These are phyloP conservation scores for Diphasiastrum complanatum DNA, from an alignment of 83 land plant genomes.

Conservation along the genomic window DNA sequence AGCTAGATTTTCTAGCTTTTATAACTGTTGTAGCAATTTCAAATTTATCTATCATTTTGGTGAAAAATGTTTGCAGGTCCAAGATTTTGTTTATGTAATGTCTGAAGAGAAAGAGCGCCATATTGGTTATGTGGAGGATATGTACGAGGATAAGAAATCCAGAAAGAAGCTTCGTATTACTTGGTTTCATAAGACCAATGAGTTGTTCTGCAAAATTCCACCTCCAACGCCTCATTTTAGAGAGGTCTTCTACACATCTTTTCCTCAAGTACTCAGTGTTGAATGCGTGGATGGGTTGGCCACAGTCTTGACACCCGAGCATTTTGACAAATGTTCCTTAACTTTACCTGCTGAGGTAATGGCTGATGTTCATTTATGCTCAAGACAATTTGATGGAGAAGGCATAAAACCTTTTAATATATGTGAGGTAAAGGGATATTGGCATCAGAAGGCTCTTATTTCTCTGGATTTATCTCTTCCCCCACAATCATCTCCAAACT, in stretches of 20 bases:
- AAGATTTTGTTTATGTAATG: conserved; percentile 67
- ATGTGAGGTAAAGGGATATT: conserved; percentile 55
- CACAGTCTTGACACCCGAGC: conserved; percentile 54
- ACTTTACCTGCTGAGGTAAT: conserved; percentile 21
- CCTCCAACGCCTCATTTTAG: conserved; percentile 47
- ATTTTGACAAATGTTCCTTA: conserved; percentile 46
- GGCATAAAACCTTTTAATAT: conserved; percentile 52
- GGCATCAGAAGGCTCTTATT: conserved; percentile 44
- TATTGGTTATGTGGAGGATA: conserved; percentile 76
- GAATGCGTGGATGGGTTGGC: conserved; percentile 85
- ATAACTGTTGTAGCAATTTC: too few relatives aligned
- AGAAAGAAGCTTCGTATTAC: conserved; percentile 70
- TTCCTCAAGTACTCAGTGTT: conserved; percentile 69
- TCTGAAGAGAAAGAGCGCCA: conserved; percentile 56
- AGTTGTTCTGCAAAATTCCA: conserved; percentile 50
- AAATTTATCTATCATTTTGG: too few relatives aligned
- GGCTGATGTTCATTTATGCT: conserved; percentile 46
- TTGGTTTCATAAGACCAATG: conserved; percentile 77
- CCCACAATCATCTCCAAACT: conserved; percentile 11
- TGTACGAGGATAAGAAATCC: conserved; percentile 75
- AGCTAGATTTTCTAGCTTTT: too few relatives aligned
- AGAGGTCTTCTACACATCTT: conserved; percentile 68
- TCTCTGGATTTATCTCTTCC: conserved; percentile 20
- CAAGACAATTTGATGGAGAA: conserved; percentile 54
- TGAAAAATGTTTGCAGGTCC: conserved; percentile 48